phyloP scores from a whole-genome alignment of 352 stramenopile genomes.

The Globisporangium heterothallicum region DNA sequence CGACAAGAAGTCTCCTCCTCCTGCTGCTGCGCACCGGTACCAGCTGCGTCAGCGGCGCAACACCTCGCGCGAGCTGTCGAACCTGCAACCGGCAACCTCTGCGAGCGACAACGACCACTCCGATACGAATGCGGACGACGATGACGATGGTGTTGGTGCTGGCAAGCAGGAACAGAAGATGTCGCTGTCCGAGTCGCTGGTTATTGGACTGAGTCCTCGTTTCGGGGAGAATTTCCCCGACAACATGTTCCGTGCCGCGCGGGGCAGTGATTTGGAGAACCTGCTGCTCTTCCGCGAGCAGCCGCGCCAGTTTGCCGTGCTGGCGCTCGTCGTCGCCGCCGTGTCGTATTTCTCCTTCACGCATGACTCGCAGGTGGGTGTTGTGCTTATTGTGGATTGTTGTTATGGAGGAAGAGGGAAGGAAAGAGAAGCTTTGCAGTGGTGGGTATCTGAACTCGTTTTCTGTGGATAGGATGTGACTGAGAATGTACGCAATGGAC shows the following conservation, averaged over 20 bases:
- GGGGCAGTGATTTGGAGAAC: slow-evolving; percentile 51
- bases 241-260: slow-evolving; percentile 39
- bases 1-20: neutral
- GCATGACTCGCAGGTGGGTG: slow-evolving; percentile 55
- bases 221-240: slow-evolving; percentile 3
- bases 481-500: slow-evolving; percentile 58
- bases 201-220: slow-evolving; percentile 2
- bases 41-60: slow-evolving; percentile 6
- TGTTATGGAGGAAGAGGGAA: neutral
- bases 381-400: neutral
- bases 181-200: neutral
- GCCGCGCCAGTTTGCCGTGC: slow-evolving; percentile 72
- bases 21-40: slow-evolving; percentile 6
- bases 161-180: neutral
- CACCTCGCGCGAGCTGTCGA: neutral
- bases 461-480: too few relatives aligned
- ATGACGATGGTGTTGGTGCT: neutral
- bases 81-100: neutral
- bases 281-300: slow-evolving; percentile 75
- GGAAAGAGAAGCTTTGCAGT: neutral
- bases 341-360: slow-evolving; percentile 83
- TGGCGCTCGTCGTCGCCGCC: slow-evolving; percentile 43
- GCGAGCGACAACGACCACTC: neutral
- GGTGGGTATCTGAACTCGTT: neutral
- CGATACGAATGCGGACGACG: too few relatives aligned